Conservation (phyloP, 148 eudicot genomes). For the Fagopyrum homotropicum region DNA sequence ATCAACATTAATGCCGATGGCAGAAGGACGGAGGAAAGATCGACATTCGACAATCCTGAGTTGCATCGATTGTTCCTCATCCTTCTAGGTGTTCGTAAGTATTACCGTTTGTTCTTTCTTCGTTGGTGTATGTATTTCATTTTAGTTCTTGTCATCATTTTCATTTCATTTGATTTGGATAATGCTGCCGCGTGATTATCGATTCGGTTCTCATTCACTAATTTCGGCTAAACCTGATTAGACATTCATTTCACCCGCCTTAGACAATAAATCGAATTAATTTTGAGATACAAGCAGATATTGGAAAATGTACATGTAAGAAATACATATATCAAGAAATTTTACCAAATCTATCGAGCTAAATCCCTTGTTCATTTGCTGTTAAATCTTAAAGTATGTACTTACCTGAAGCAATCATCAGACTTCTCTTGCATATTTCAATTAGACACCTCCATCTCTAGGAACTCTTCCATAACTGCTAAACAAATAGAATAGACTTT, state of each 20-base stretch:
- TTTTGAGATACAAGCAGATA: background rate
- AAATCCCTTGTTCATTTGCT: background rate
- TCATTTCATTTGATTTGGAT: background rate
- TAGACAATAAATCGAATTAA: background rate
- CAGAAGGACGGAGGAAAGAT: slow-evolving; percentile 8
- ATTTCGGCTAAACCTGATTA: background rate
- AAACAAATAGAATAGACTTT: background rate
- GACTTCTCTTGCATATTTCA: background rate
- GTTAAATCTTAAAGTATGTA: background rate
- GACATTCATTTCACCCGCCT: slow-evolving; percentile 4
- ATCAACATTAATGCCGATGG: background rate
- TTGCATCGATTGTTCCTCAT: background rate
- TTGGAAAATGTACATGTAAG: background rate
- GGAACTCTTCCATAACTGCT: background rate
- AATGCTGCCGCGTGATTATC: background rate
- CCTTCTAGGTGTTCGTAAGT: background rate
- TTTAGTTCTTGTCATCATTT: background rate
- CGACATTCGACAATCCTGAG: background rate
- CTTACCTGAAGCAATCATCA: background rate
- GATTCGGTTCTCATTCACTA: background rate
- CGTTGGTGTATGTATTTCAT: background rate
- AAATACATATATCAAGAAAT: background rate
- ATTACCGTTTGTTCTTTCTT: background rate
- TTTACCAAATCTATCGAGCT: background rate
- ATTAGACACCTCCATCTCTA: background rate